phyloP scores from a whole-genome alignment of 306 rosid species.

The Morella rubra region DNA sequence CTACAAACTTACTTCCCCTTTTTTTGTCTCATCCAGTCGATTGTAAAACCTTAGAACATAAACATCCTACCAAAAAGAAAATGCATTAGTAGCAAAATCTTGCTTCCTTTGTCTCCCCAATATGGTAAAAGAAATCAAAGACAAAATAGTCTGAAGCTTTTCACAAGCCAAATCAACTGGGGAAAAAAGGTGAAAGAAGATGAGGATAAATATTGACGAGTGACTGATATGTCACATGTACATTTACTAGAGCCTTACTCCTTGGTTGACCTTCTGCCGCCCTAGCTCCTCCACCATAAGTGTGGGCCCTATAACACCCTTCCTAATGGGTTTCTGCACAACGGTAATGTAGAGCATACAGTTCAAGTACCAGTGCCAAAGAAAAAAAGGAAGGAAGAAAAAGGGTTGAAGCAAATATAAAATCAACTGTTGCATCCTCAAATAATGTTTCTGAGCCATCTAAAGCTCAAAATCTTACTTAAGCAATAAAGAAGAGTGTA shows the following conservation, averaged over 20 bases:
- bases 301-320: constrained; percentile 85
- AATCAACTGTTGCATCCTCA: neutral
- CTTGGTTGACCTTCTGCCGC: constrained; percentile 51
- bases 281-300: constrained; percentile 80
- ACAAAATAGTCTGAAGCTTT: neutral
- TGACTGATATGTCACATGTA: neutral
- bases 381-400: too few relatives aligned
- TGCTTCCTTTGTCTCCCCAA: constrained; percentile 27
- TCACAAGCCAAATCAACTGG: neutral
- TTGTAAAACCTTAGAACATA: constrained; percentile 71
- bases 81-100: constrained; percentile 14
- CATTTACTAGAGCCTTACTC: constrained; percentile 45
- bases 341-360: constrained; percentile 8
- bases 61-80: constrained; percentile 54
- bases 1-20: constrained; percentile 78
- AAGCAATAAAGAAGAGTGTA: neutral
- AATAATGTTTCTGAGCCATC: neutral
- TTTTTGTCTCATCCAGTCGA: constrained; percentile 73
- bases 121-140: constrained; percentile 9
- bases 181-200: neutral
- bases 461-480: neutral
- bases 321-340: constrained; percentile 80
- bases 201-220: constrained; percentile 12
- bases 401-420: neutral
- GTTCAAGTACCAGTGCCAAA: neutral